These are phyloP conservation scores for Picochlorum sp. DNA, from an alignment of 139 green algal genomes.

Conservation along the genomic window DNA sequence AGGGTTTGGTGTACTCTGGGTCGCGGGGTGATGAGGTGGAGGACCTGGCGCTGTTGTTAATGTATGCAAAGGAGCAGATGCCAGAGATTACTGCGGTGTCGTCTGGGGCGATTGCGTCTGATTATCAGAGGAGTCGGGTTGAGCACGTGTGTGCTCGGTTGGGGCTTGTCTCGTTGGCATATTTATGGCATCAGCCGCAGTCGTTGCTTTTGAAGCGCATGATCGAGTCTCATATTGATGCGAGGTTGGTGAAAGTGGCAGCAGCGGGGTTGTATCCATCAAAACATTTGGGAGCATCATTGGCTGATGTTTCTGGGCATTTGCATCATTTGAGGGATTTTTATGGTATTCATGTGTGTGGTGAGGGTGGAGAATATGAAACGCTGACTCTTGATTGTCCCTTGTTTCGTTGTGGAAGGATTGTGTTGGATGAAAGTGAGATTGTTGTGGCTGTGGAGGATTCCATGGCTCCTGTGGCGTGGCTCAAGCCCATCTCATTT, in stretches of 20 bases:
- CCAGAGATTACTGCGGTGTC: conserved; percentile 62
- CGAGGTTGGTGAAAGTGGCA: conserved; percentile 78
- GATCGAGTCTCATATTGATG: conserved; percentile 57
- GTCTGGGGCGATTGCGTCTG: conserved; percentile 85
- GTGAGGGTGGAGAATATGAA: conserved; percentile 97
- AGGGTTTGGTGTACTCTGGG: conserved; percentile 56
- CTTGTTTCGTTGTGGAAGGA: conserved; percentile 58
- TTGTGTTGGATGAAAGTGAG: conserved; percentile 62
- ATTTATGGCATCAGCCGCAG: conserved; percentile 87
- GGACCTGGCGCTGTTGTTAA: conserved; percentile 72
- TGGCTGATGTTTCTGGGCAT: conserved; percentile 44
- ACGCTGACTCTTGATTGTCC: conserved; percentile 86
- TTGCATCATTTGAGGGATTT: conserved; percentile 45
- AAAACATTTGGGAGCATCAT: conserved; percentile 74
- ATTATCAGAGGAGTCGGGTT: conserved; percentile 95
- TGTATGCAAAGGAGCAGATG: conserved; percentile 41
- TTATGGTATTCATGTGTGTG: conserved; percentile 86
- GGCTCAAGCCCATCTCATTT: conserved; percentile 59
- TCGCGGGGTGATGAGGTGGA: conserved; percentile 87
- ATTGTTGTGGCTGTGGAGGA: conserved; percentile 35
- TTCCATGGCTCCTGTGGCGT: conserved; percentile 35
- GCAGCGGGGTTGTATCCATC: conserved; percentile 72
- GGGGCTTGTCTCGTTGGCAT: conserved; percentile 78
- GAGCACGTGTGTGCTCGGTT: conserved; percentile 78
- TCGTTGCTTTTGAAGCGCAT: conserved; percentile 53